These are phyloP conservation scores for Pyronema omphalodes DNA, from an alignment of 495 filamentous ascomycete species.

Conservation along the genomic window DNA sequence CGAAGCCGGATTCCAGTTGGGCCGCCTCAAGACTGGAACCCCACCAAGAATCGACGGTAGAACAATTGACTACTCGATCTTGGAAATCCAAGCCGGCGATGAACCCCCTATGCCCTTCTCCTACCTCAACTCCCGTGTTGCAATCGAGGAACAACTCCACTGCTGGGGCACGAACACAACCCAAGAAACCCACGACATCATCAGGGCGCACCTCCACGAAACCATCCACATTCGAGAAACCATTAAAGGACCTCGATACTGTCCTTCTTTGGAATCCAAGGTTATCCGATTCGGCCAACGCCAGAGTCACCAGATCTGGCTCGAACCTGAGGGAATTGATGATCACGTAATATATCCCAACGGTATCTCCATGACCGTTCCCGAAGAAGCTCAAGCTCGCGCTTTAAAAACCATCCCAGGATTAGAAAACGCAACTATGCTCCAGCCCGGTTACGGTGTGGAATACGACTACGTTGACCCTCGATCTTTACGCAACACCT, in stretches of 20 bases:
- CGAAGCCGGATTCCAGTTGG: constrained; percentile 79
- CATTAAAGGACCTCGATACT: constrained; percentile 85
- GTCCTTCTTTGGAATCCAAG: constrained; percentile 88
- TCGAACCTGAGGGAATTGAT: constrained; percentile 89
- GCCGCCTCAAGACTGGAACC: constrained; percentile 86
- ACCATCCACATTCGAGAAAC: constrained; percentile 92
- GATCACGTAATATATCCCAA: constrained; percentile 90
- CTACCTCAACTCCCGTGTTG: constrained; percentile 60
- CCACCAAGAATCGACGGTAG: constrained; percentile 69
- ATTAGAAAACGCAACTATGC: constrained; percentile 79
- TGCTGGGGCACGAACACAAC: constrained; percentile 81
- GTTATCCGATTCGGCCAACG: constrained; percentile 70
- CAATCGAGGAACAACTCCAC: constrained; percentile 60
- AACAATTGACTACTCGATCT: constrained; percentile 57
- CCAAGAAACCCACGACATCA: constrained; percentile 59
- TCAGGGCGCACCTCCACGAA: constrained; percentile 72
- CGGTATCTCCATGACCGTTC: constrained; percentile 91
- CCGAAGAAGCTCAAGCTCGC: constrained; percentile 62
- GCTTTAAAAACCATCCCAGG: constrained; percentile 71
- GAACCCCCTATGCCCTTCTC: constrained; percentile 80
- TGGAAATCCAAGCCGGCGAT: constrained; percentile 64
- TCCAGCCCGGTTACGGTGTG: constrained; percentile 91
- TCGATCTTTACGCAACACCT: constrained; percentile 60
- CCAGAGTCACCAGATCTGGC: constrained; percentile 73
- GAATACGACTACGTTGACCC: constrained; percentile 99